Percentiles rank a stretch among this genome's conserved stretches.
phyloP scores from a whole-genome alignment of 1,139 yeast species.

The Blastobotrys malaysiensis region DNA sequence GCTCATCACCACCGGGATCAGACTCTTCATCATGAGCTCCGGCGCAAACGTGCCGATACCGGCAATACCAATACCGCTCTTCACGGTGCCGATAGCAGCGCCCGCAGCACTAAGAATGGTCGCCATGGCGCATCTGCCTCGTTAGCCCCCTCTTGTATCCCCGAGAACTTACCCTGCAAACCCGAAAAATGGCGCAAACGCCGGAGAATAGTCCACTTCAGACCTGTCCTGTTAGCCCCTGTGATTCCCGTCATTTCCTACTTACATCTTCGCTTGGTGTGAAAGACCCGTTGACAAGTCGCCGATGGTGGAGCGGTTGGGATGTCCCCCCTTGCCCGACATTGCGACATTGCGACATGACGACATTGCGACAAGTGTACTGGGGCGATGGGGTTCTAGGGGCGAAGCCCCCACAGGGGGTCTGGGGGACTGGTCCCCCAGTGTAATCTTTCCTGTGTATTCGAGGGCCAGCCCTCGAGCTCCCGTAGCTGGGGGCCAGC shows the following conservation, averaged over 20 bases:
- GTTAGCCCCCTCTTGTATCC: background rate
- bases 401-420: no score
- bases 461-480: no score
- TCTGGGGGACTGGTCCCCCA: no score
- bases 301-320: background rate
- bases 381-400: no score
- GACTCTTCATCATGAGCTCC: conserved; percentile 32
- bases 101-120: conserved; percentile 89
- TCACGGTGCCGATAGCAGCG: conserved; percentile 98
- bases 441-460: no score
- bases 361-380: no score
- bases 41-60: conserved; percentile 76
- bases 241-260: background rate
- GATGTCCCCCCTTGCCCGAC: background rate
- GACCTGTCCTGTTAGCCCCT: conserved; percentile 18
- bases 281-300: conserved; percentile 4
- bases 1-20: conserved; percentile 94
- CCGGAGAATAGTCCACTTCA: conserved; percentile 63
- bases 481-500: no score
- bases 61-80: conserved; percentile 97
- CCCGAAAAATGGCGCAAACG: conserved; percentile 91
- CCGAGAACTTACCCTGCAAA: conserved; percentile 60
- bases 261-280: background rate
- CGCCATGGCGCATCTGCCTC: conserved; percentile 71
- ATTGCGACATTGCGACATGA: background rate